Base-by-base conservation (phyloP, 2,329 filamentous ascomycete genomes). In the Alternaria sp. region DNA sequence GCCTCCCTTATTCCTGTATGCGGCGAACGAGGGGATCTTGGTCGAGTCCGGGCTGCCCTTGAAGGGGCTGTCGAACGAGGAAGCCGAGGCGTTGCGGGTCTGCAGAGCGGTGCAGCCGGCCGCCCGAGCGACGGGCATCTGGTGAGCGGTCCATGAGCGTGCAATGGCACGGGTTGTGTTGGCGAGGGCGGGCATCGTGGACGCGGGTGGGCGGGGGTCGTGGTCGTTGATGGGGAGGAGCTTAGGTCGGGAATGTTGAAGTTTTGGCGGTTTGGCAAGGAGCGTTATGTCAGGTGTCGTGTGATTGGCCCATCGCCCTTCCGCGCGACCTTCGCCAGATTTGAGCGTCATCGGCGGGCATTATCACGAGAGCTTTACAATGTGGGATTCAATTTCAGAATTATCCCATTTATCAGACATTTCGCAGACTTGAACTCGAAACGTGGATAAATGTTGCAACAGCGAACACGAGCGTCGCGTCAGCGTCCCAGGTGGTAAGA, bases 21-120 rank as follows among this genome's bases (percentile, higher is more conserved):
- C 91, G 82, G 88, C 88, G 84, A 97, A 98, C 84, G 92, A 90
- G 73, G 96, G 96, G 79, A 98, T 91, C 82, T 92, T 89, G 82
- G 86, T 89, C 68, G 82, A 78, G 65, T 81, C 80, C 63, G 80
- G 78, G 69, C 78, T 68, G 71, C 79, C 81, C 77, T 83, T 82
- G 83, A 90, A 90, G 66, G 89, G 89, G 73, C 80, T 83, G 71
- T 82, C 80, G 81, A 84, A 85, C 68, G 79, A 80, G 67, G 82
- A 80, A 65, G 83, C 78, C 71, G 79, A 79, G 68, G 77, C 72
- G 75, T 73, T 77, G 71, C 82, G 82, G 74, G 80, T 79, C 74
- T 84, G 82, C 72, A 80, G 71, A 70, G 81, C 75, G 71, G 82
- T 80, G 75, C 80, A 75, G 63, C 81, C 77, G 66, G 81, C 81